Conservation (phyloP, 257 asterid species). For the Paraleonurus japonicus region DNA sequence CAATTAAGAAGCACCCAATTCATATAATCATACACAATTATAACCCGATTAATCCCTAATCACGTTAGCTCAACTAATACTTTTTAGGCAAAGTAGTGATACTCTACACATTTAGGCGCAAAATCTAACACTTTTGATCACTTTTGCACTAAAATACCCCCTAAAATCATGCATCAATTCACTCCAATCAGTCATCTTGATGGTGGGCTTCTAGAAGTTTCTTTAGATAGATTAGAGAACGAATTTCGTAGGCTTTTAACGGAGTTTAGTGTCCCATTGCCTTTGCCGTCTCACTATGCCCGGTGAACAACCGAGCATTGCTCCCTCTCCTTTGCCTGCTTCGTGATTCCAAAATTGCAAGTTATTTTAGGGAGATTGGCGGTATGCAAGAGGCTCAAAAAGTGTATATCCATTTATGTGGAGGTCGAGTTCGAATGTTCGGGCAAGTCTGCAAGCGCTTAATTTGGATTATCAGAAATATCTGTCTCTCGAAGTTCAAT, state of each 20-base stretch:
- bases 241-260: constrained; percentile 66
- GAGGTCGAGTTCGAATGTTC: constrained; percentile 74
- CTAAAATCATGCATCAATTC: no score
- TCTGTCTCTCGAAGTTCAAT: constrained; percentile 80
- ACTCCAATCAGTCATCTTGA: no score
- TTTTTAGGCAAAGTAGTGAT: no score
- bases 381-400: constrained; percentile 57
- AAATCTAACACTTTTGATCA: no score
- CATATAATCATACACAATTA: no score
- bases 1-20: no score
- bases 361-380: constrained; percentile 76
- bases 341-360: constrained; percentile 74
- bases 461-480: constrained; percentile 84
- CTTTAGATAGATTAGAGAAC: constrained; percentile 62
- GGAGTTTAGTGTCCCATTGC: constrained; percentile 63
- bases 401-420: constrained; percentile 70
- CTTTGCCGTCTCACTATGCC: constrained; percentile 58
- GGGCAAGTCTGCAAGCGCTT: constrained; percentile 78
- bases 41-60: no score
- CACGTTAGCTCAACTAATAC: no score
- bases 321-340: constrained; percentile 76
- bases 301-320: constrained; percentile 59
- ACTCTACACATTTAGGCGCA: no score
- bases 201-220: constrained; percentile 78
- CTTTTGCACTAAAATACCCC: no score